phyloP scores from a whole-genome alignment of 805 yeast genomes.

The Cyberlindnera suaveolens region DNA sequence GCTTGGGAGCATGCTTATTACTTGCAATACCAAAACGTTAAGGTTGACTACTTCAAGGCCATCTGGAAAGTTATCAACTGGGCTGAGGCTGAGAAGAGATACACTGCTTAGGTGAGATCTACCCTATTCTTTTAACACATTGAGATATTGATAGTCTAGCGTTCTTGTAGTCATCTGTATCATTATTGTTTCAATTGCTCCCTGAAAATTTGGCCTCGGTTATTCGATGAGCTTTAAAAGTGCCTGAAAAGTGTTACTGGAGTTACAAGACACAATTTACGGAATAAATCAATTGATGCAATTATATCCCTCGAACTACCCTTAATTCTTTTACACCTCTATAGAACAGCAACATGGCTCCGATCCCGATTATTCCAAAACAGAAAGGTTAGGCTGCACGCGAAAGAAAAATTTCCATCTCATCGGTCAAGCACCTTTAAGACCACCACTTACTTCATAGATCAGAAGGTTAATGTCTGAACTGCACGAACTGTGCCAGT shows the following conservation, averaged over 20 bases:
- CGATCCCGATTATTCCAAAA: no score
- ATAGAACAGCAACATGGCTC: no score
- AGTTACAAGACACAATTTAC: no score
- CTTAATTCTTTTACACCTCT: no score
- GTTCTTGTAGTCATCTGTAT: no score
- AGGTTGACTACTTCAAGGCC: constrained; percentile 87
- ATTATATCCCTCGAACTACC: no score
- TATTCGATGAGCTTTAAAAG: no score
- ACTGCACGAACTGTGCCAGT: constrained; percentile 57
- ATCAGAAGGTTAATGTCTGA: constrained; percentile 47
- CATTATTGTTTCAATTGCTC: no score
- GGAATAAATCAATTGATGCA: neutral
- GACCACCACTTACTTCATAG: neutral
- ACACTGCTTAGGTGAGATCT: constrained; percentile 26
- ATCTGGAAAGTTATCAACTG: constrained; percentile 94
- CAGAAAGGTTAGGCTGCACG: no score
- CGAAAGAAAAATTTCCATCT: neutral
- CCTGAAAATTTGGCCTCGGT: no score
- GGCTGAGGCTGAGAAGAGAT: constrained; percentile 82
- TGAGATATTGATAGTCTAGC: neutral
- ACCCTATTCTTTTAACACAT: neutral
- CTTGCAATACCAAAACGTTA: constrained; percentile 87
- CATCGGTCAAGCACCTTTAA: neutral
- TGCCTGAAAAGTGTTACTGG: no score
- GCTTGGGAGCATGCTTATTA: constrained; percentile 98